These are phyloP conservation scores for Aspergillus candidus DNA, from an alignment of 2,329 filamentous ascomycete species.

Conservation along the genomic window DNA sequence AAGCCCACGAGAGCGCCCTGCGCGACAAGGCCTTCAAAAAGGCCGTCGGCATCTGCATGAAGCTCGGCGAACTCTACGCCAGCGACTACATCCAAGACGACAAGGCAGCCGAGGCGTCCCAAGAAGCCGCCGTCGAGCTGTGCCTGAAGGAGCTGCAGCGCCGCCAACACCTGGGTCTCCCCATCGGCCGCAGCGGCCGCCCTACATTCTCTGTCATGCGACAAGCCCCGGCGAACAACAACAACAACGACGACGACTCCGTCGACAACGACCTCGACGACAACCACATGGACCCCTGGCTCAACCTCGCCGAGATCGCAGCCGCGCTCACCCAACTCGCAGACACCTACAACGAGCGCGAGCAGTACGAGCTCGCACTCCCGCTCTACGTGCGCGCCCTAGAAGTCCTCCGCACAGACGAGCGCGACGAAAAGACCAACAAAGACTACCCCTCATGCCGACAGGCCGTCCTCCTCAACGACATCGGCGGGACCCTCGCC, in stretches of 20 bases:
- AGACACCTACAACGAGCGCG: constrained; percentile 65
- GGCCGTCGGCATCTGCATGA: constrained; percentile 69
- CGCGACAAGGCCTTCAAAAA: constrained; percentile 66
- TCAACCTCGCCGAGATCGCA: constrained; percentile 36
- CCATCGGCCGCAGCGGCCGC: constrained; percentile 53
- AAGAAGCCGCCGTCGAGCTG: constrained; percentile 78
- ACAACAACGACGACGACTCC: constrained; percentile 17
- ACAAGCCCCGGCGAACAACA: constrained; percentile 23
- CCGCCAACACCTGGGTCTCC: constrained; percentile 60
- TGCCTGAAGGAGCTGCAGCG: constrained; percentile 67
- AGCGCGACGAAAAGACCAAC: constrained; percentile 15
- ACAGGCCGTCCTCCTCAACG: constrained; percentile 65
- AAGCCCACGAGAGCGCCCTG: constrained; percentile 33
- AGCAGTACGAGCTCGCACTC: constrained; percentile 72
- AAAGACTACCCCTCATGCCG: constrained; percentile 57
- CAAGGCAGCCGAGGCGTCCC: constrained; percentile 65
- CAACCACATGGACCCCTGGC: constrained; percentile 20
- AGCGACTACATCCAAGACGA: constrained; percentile 68
- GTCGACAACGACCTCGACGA: constrained; percentile 18
- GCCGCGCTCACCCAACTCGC: constrained; percentile 55
- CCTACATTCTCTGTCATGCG: no score
- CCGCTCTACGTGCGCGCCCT: constrained; percentile 84
- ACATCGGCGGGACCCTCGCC: constrained; percentile 45
- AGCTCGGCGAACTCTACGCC: constrained; percentile 77
- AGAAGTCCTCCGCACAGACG: constrained; percentile 52